Conservation (phyloP, 805 yeast genomes). For the Candida takata region DNA sequence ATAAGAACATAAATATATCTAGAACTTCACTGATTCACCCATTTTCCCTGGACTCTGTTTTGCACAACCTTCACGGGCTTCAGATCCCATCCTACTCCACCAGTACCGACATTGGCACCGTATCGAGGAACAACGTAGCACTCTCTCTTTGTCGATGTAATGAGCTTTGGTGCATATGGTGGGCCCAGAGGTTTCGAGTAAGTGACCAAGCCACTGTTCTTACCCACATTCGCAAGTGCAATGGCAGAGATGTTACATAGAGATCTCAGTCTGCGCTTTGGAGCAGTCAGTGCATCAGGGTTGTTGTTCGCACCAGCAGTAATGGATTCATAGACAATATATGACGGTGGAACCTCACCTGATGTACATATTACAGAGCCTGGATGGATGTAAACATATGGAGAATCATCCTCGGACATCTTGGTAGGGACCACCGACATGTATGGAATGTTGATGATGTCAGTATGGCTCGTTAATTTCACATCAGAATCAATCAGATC, state of each 20-base stretch:
- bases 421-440: constrained; percentile 40
- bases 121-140: constrained; percentile 88
- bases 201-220: constrained; percentile 61
- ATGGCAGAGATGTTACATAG: constrained; percentile 69
- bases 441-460: constrained; percentile 58
- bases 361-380: constrained; percentile 50
- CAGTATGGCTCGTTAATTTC: constrained; percentile 48
- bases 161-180: constrained; percentile 74
- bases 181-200: constrained; percentile 90
- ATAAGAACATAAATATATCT: too few relatives aligned
- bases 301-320: constrained; percentile 44
- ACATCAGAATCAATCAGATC: constrained; percentile 64
- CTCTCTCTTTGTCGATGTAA: constrained; percentile 63
- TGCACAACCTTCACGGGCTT: constrained; percentile 76
- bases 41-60: constrained; percentile 54
- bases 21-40: constrained; percentile 47
- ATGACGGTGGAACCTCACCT: constrained; percentile 75
- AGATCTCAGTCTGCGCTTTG: constrained; percentile 60
- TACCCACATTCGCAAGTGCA: constrained; percentile 73
- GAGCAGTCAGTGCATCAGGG: constrained; percentile 34
- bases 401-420: constrained; percentile 34
- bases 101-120: constrained; percentile 78
- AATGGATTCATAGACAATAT: constrained; percentile 64
- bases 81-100: constrained; percentile 88
- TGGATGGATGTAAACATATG: constrained; percentile 74